Base-by-base conservation (phyloP, 352 stramenopile genomes). In the Globisporangium echinulatum region DNA sequence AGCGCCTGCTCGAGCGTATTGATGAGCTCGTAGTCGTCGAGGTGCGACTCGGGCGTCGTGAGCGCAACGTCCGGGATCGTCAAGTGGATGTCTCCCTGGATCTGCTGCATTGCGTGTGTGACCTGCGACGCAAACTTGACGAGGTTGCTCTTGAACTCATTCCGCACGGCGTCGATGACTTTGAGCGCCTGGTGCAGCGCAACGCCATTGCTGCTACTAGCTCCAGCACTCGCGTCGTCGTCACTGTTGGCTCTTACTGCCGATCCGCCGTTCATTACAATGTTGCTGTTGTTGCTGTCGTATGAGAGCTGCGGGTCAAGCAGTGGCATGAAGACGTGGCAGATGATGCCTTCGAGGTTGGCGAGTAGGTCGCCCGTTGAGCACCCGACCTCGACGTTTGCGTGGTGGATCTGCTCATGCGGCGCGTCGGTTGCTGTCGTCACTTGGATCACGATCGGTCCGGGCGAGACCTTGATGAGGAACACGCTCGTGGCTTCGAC, bases 91-190 rank as follows among this genome's bases (percentile, higher is more conserved):
- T 98, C 94, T 17, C 94, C 94, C 62, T 96, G 88, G 25, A 98
- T 93, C 67, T 98, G 93, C 60, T 97, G 86, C 54, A 97, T 92
- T 1, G 93, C 89, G 64, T 98, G 93, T 10, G 78, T 76, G 58
- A 98, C 94, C 48, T 97, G 90, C 8, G 86, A 92, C 40, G 93
- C 80, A 56, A 98, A 98, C 63, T 97, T 97, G 46, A 90, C 71
- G 13, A 97, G 63, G 49, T 96, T 97, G 56, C 81, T 85, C 62
- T 93, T 88, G 58, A 97, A 95, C 48, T 97, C 88, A 44, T 90
- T 93, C 5, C 87, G 82, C 19, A 90, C 78, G 7, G 84, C 79
- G 51, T 94, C 87, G 15, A 92, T 92, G 7, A 92, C 74, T 47
- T 94, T 90, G 1, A 90, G 68, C 5, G 79, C 83, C 55, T 92